Base-by-base conservation (phyloP, 768 basidiomycete species). In the Asterophora lycoperdoides region DNA sequence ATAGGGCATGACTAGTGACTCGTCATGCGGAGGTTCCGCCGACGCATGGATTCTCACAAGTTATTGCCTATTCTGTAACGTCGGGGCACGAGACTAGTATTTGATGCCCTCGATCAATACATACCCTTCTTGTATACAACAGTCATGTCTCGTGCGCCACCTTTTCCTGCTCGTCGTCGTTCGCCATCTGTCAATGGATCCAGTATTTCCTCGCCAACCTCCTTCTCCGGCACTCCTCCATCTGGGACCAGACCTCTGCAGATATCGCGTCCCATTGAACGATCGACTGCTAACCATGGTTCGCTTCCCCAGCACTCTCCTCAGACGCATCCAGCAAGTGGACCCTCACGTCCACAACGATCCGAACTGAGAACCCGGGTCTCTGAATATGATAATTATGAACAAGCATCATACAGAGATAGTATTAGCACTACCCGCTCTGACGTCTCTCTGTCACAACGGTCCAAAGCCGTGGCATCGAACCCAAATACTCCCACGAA, bases 281-380 rank as follows among this genome's bases (percentile, higher is more conserved):
- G 75, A 51, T 78, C 81, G 20, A 73, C 72, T 29, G 78, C 79
- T 47, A 72, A 67, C 58, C 78, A 71, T 62, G 55, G 62, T 51
- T 55, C 70, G 60, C 66, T 48, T 49, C 60, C 30, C 63, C 74
- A 14, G 19, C 53, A 60, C 35, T 68, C 71, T 19, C 73, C 75
- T 48, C 71, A 64, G 48, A 60, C 63, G 43, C 64, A 74, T 37
- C 67, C 74, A 11, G 68, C 75, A 8, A 67, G 69, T 52, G 79
- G 78, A 14, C 84, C 85, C 14, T 70, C 77, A 42, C 77, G 85
- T 40, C 86, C 86, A 11, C 78, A 80, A 60, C 70, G 84, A 60
- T 87, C 85, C 11, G 86, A 85, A 41, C 65, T 82, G 34, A 75
- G 86, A 61, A 70, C 69, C 45, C 74, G 82, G 48, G 63, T 67